Evolutionary conservation across 2,329 filamentous ascomycete genomes (phyloP).

Genomic region (Botrytis squamosa): DNA sequence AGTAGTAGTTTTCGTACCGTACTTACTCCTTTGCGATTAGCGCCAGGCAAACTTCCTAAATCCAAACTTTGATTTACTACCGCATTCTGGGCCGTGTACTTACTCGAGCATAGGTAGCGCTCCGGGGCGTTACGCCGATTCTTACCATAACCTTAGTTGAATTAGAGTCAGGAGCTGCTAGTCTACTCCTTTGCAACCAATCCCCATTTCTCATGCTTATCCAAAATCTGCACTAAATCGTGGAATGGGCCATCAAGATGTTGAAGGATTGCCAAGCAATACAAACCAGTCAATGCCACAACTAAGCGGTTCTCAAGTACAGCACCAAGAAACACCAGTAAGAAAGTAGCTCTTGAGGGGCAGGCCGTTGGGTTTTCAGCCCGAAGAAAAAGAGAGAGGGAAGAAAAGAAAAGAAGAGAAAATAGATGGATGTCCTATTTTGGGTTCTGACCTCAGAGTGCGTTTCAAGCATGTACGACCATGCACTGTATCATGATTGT

Average conservation of each 20-base stretch:
- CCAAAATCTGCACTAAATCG: not conserved
- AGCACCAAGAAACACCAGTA: not conserved
- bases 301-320: not conserved
- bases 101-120: not conserved
- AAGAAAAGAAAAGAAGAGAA: not conserved
- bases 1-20: not conserved
- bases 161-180: not conserved
- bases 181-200: not conserved
- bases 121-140: slow-evolving; percentile 9
- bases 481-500: slow-evolving; percentile 1
- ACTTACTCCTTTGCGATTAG: slow-evolving; percentile 10
- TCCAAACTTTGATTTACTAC: not conserved
- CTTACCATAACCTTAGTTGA: not conserved
- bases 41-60: not conserved
- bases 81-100: not conserved
- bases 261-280: not conserved
- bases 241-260: not conserved
- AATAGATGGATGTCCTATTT: slow-evolving; percentile 2
- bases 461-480: not conserved
- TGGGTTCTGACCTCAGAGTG: slow-evolving; percentile 11
- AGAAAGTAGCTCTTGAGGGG: not conserved
- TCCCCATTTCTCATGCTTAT: not conserved
- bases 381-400: not conserved
- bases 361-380: not conserved
- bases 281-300: not conserved